Percentiles rank a stretch among this genome's conserved stretches.
Conservation (phyloP, 306 rosid genomes). For the Sophora flavescens region DNA sequence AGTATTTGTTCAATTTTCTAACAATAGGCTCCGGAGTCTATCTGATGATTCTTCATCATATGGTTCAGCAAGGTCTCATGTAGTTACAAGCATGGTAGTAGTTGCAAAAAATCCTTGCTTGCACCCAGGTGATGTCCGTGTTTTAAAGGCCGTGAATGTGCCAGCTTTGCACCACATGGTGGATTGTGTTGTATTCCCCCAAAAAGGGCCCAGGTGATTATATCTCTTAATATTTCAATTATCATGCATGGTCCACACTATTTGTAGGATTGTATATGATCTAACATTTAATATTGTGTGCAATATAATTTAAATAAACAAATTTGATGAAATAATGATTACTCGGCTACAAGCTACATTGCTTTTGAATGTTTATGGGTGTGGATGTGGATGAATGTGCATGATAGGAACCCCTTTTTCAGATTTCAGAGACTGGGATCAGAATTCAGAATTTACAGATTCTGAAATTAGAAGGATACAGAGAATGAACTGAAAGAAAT, state of each 20-base stretch:
- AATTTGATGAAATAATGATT: too few species aligned
- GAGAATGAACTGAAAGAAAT: too few species aligned
- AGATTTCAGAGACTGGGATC: too few species aligned
- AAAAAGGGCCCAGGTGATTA: slow-evolving; percentile 69
- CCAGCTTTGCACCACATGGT: slow-evolving; percentile 80
- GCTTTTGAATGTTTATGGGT: not conserved
- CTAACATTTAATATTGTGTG: not conserved
- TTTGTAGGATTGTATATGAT: not conserved
- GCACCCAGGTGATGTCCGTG: slow-evolving; percentile 89
- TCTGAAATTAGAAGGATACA: too few species aligned
- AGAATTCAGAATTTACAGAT: too few species aligned
- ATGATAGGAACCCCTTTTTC: not conserved
- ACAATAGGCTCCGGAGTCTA: slow-evolving; percentile 40
- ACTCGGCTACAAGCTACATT: too few species aligned
- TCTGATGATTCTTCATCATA: slow-evolving; percentile 35
- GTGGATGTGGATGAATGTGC: not conserved
- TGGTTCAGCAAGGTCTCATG: slow-evolving; percentile 23
- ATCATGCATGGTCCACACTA: not conserved
- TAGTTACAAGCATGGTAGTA: slow-evolving; percentile 55
- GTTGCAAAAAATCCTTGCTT: slow-evolving; percentile 88
- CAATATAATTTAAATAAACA: not conserved
- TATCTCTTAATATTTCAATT: slow-evolving; percentile 30
- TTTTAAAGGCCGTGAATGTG: slow-evolving; percentile 73
- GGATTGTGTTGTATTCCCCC: slow-evolving; percentile 86
- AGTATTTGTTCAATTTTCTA: slow-evolving; percentile 75